These are phyloP conservation scores for Lodderomyces orthopsilosis DNA, from an alignment of 1,139 yeast genomes.

Conservation along the genomic window DNA sequence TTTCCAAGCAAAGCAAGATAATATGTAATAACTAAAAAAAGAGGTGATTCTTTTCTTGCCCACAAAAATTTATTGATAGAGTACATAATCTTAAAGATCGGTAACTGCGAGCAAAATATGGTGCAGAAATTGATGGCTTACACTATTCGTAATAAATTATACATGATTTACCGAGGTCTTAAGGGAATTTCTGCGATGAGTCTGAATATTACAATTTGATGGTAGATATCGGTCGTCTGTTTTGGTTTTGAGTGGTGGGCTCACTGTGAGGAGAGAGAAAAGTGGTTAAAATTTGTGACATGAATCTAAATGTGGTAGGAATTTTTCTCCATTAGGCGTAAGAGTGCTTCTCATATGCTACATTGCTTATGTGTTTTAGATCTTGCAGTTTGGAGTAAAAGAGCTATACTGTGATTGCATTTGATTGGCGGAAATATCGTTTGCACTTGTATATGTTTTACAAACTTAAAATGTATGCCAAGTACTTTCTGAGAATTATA, in stretches of 20 bases:
- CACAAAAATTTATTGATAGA: neutral
- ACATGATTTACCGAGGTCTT: too few species aligned
- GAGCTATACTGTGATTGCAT: neutral
- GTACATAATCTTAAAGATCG: neutral
- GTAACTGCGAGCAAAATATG: neutral
- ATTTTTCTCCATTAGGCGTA: neutral
- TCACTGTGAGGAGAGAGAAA: too few species aligned
- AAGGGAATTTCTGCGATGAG: too few species aligned
- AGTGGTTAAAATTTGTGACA: too few species aligned
- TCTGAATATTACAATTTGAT: neutral
- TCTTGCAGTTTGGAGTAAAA: neutral
- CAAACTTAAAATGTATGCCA: neutral
- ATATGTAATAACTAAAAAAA: neutral
- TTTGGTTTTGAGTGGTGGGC: too few species aligned
- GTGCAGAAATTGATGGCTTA: too few species aligned
- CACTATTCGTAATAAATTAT: too few species aligned
- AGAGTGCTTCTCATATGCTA: neutral
- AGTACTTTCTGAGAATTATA: neutral
- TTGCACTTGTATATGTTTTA: neutral
- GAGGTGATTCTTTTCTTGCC: neutral
- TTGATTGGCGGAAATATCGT: slow-evolving; percentile 14
- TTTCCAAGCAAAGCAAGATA: neutral
- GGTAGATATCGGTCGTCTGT: neutral
- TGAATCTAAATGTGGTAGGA: neutral
- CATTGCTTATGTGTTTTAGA: neutral